These are phyloP conservation scores for Tagetes erecta DNA, from an alignment of 129 eudicot species.

Conservation along the genomic window DNA sequence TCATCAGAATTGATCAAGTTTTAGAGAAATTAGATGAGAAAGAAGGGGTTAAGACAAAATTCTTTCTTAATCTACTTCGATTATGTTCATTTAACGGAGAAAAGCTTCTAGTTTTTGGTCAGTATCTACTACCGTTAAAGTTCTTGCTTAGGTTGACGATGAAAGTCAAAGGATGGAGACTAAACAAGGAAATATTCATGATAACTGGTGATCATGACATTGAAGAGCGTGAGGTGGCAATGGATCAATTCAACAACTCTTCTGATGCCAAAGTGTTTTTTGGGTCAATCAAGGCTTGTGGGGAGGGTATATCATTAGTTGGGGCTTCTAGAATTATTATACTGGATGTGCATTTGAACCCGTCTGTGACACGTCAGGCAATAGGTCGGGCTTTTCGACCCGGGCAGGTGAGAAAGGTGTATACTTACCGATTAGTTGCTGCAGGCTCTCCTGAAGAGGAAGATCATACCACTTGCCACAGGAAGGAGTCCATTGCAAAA, in stretches of 20 bases:
- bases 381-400: constrained; percentile 62
- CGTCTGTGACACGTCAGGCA: constrained; percentile 58
- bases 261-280: constrained; percentile 47
- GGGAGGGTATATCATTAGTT: constrained; percentile 52
- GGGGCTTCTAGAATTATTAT: constrained; percentile 55
- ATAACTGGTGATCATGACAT: constrained; percentile 49
- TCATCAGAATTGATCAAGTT: constrained; percentile 50
- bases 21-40: constrained; percentile 50
- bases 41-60: constrained; percentile 87
- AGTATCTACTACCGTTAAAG: constrained; percentile 72
- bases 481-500: constrained; percentile 81
- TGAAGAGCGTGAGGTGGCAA: constrained; percentile 42
- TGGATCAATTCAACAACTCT: constrained; percentile 46
- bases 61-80: constrained; percentile 67
- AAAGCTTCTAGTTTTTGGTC: constrained; percentile 85
- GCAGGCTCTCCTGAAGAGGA: constrained; percentile 50
- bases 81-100: constrained; percentile 72
- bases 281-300: constrained; percentile 57
- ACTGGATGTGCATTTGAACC: constrained; percentile 54
- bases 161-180: constrained; percentile 56
- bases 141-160: constrained; percentile 60
- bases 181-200: constrained; percentile 49
- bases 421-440: constrained; percentile 49
- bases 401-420: constrained; percentile 47
- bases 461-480: constrained; percentile 66